A percentile compares a stretch with the other conserved stretches of the same genome.
phyloP scores from a whole-genome alignment of 208 protist species.

The Acanthamoeba sp. region DNA sequence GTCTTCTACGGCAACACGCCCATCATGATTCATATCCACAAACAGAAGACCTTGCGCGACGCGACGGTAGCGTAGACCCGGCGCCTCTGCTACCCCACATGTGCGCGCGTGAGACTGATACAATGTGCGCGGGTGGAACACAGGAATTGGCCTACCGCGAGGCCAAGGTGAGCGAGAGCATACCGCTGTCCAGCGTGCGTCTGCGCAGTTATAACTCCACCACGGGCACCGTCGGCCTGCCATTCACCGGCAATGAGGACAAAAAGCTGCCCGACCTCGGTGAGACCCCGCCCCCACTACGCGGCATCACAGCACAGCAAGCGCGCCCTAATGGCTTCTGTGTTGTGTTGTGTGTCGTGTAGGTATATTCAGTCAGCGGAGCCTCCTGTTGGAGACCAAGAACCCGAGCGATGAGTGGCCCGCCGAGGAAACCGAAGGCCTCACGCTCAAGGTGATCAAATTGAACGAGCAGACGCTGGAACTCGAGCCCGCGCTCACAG shows the following conservation, averaged over 20 bases:
- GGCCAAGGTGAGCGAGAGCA: constrained; percentile 26
- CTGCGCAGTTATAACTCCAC: constrained; percentile 61
- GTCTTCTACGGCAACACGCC: constrained; percentile 64
- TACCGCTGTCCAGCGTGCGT: constrained; percentile 49
- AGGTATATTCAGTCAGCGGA: constrained; percentile 48
- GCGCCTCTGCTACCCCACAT: too few relatives aligned
- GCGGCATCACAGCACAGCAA: background rate
- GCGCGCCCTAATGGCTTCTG: too few relatives aligned
- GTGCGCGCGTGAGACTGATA: too few relatives aligned
- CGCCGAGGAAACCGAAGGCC: background rate
- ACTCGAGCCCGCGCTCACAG: constrained; percentile 32
- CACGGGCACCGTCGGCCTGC: constrained; percentile 35
- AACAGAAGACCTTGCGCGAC: constrained; percentile 45
- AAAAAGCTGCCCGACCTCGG: background rate
- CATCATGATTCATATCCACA: constrained; percentile 27
- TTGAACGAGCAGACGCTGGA: constrained; percentile 36
- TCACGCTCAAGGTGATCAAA: constrained; percentile 24
- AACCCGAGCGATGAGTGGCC: constrained; percentile 10
- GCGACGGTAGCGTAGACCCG: constrained; percentile 29
- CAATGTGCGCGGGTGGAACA: background rate
- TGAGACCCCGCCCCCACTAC: too few relatives aligned
- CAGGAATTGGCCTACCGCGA: constrained; percentile 45
- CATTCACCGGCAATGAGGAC: constrained; percentile 68
- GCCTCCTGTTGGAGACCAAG: constrained; percentile 65
- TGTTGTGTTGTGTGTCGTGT: background rate